Conservation (phyloP, 768 basidiomycete species). For the Lactarius sp. region DNA sequence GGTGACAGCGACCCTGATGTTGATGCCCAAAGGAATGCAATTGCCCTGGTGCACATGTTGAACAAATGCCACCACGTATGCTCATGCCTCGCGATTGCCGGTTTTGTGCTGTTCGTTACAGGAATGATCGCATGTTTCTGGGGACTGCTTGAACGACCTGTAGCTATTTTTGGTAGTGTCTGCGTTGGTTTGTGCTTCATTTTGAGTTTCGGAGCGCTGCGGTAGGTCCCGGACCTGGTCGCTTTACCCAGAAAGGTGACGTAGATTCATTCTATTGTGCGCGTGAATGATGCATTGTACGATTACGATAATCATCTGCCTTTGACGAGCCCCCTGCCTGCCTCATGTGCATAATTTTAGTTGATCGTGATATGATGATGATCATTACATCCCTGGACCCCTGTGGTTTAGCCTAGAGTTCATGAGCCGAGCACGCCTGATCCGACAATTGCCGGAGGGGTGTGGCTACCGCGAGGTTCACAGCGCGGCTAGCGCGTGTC, state of each 20-base stretch:
- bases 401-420: background rate
- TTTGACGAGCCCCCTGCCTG: background rate
- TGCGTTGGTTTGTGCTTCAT: slow-evolving; percentile 15
- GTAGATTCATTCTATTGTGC: background rate
- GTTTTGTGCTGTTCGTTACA: slow-evolving; percentile 5
- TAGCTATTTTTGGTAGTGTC: slow-evolving; percentile 16
- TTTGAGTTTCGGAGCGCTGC: slow-evolving; percentile 13
- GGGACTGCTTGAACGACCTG: slow-evolving; percentile 1
- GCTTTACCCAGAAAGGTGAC: background rate
- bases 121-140: slow-evolving; percentile 14
- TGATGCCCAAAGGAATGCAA: background rate
- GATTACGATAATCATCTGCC: slow-evolving; percentile 15
- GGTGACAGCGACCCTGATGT: background rate
- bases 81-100: slow-evolving; percentile 8
- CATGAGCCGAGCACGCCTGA: slow-evolving; percentile 21
- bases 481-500: slow-evolving; percentile 17
- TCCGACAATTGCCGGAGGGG: slow-evolving; percentile 10
- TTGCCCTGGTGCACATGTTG: slow-evolving; percentile 4
- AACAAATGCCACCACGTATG: slow-evolving; percentile 12
- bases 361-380: slow-evolving; percentile 10
- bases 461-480: slow-evolving; percentile 12
- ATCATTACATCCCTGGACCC: background rate
- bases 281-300: slow-evolving; percentile 4
- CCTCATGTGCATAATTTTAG: slow-evolving; percentile 8
- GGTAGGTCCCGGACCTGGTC: slow-evolving; percentile 1